Evolutionary conservation across 1,139 yeast genomes (phyloP).

Genomic region (Suhomyces guaymorum): DNA sequence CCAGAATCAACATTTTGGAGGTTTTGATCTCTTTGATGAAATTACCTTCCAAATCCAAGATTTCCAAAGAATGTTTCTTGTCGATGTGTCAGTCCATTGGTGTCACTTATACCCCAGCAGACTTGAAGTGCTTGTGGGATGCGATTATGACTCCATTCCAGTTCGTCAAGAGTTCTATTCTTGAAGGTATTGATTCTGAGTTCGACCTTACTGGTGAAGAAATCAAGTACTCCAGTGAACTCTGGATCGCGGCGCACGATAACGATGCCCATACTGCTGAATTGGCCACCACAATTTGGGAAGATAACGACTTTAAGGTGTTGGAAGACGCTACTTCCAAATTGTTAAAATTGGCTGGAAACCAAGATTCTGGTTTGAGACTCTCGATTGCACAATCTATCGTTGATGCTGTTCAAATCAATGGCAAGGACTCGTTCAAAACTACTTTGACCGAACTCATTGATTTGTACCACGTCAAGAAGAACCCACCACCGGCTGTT

Average conservation of each 20-base stretch:
- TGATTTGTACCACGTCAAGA: slow-evolving; percentile 56
- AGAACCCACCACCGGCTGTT: slow-evolving; percentile 75
- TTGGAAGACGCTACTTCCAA: slow-evolving; percentile 44
- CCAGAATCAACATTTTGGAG: slow-evolving; percentile 63
- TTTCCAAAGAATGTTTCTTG: slow-evolving; percentile 79
- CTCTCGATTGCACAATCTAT: slow-evolving; percentile 65
- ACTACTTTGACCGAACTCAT: slow-evolving; percentile 46
- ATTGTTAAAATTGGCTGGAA: slow-evolving; percentile 53
- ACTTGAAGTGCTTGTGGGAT: slow-evolving; percentile 59
- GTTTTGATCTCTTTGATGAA: slow-evolving; percentile 68
- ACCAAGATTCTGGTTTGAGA: slow-evolving; percentile 62
- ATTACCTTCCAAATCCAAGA: slow-evolving; percentile 74
- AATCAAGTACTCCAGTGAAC: slow-evolving; percentile 58
- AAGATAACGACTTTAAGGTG: slow-evolving; percentile 62
- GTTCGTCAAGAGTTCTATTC: slow-evolving; percentile 74
- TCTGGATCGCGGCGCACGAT: slow-evolving; percentile 81
- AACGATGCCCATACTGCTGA: slow-evolving; percentile 63
- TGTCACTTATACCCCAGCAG: slow-evolving; percentile 54
- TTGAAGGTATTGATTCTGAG: slow-evolving; percentile 86
- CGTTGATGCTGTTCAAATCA: slow-evolving; percentile 45
- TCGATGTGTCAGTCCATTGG: slow-evolving; percentile 77
- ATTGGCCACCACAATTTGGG: slow-evolving; percentile 82
- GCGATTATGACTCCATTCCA: slow-evolving; percentile 61
- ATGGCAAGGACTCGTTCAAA: slow-evolving; percentile 28
- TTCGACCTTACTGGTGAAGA: slow-evolving; percentile 64